Conservation (phyloP, 169 alveolate species). For the Cardiosporidium cionae region DNA sequence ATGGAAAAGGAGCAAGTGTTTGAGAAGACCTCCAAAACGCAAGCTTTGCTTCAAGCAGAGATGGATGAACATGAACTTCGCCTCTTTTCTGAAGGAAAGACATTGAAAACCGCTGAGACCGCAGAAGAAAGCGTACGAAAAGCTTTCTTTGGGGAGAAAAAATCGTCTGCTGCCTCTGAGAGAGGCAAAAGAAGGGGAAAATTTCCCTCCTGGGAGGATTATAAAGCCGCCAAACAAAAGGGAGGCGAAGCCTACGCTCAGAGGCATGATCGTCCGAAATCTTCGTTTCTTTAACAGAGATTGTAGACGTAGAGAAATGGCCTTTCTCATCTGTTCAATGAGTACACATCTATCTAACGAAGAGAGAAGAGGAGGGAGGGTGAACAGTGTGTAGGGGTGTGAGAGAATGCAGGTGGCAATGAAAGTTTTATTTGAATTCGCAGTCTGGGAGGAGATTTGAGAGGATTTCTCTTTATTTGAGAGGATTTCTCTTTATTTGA, state of each 20-base stretch:
- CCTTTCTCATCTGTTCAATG: too few relatives aligned
- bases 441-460: too few relatives aligned
- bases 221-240: slow-evolving; percentile 40
- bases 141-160: slow-evolving; percentile 30
- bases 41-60: slow-evolving; percentile 44
- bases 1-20: slow-evolving; percentile 49
- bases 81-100: slow-evolving; percentile 17
- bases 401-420: too few relatives aligned
- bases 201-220: slow-evolving; percentile 55
- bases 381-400: too few relatives aligned
- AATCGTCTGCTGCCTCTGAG: slow-evolving; percentile 20
- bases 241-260: slow-evolving; percentile 57
- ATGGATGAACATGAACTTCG: slow-evolving; percentile 52
- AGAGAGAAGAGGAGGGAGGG: too few relatives aligned
- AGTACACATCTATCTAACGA: too few relatives aligned
- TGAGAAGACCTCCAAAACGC: slow-evolving; percentile 38
- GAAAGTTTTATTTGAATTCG: too few relatives aligned
- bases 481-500: too few relatives aligned
- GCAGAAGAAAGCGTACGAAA: slow-evolving; percentile 30
- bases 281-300: slow-evolving; percentile 20
- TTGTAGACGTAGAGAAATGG: too few relatives aligned
- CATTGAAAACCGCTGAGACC: slow-evolving; percentile 14
- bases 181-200: slow-evolving; percentile 23
- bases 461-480: too few relatives aligned
- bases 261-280: slow-evolving; percentile 38